Base-by-base conservation (phyloP, 2,329 filamentous ascomycete species). In the Pseudophaeomoniella oleicola region DNA sequence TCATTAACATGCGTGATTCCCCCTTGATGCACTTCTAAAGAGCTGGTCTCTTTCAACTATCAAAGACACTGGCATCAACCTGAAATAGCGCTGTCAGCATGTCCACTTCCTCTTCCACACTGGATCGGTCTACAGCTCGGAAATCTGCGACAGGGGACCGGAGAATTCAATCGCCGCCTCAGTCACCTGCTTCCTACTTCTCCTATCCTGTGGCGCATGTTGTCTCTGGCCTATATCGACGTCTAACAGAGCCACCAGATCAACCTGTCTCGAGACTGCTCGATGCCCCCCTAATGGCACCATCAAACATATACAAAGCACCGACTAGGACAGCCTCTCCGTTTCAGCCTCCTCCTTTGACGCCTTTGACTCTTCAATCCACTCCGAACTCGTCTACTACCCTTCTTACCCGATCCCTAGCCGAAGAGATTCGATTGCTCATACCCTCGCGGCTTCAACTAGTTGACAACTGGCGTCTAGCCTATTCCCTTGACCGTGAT, bases 381-480 rank as follows among this genome's bases (percentile, higher is more conserved):
- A 85, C 79, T 3, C 61, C 67, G 13, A 48, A 60, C 13, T 68
- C 66, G 22, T 76, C 75, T 33, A 71, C 74, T 38, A 52, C 58
- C 45, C 64, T 96, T 37, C 67, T 98, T 38, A 79, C 71, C 13
- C 64, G 66, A 35, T 71, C 76, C 9, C 64, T 96, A 18, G 90
- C 88, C 2, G 90, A 96, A 60, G 90, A 96, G 63, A 94, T 96
- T 39, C 72, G 90, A 34, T 72, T 92, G 29, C 77, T 96, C 50
- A 66, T 96, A 15, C 90, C 90, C 1, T 77, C 92, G 45, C 71
- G 90, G 34, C 62, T 96, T 41, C 84, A 93, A 57, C 75, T 98
- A 32, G 74, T 80, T 41, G 87, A 94, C 47, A 75, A 80, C 42
- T 98, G 90, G 90, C 71, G 69, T 37, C 63, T 96, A 35, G 71